These are phyloP conservation scores for Penicillium crystallinum DNA, from an alignment of 495 filamentous ascomycete genomes.

Conservation along the genomic window DNA sequence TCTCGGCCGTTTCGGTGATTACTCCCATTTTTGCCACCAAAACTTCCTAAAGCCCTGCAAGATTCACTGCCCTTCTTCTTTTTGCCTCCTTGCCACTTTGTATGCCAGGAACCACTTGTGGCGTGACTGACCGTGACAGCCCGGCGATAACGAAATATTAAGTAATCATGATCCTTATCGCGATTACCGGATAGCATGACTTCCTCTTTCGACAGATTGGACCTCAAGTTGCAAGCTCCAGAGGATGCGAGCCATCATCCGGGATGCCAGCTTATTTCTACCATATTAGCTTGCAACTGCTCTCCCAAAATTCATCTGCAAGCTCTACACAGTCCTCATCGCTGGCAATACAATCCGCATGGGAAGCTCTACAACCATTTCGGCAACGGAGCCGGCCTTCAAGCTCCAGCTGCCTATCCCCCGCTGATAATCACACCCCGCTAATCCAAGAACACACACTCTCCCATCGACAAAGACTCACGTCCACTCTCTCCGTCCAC, in stretches of 20 bases:
- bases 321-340: conserved; percentile 7
- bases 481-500: neutral
- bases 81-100: conserved; percentile 7
- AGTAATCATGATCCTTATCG: conserved; percentile 10
- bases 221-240: neutral
- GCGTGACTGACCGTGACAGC: neutral
- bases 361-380: conserved; percentile 41
- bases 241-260: conserved; percentile 30
- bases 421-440: neutral
- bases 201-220: neutral
- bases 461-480: conserved; percentile 1
- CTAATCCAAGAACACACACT: neutral
- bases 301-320: conserved; percentile 41
- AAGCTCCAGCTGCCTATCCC: conserved; percentile 8
- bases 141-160: neutral
- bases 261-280: conserved; percentile 85
- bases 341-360: conserved; percentile 31
- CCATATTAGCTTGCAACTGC: conserved; percentile 81
- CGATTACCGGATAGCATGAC: neutral
- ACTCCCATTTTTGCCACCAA: neutral
- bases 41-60: neutral
- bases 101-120: conserved; percentile 3
- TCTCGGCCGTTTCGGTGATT: neutral
- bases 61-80: neutral
- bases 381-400: conserved; percentile 24